Evolutionary conservation across 2,329 filamentous ascomycete genomes (phyloP).

Genomic region (Sarocladiaceae sp.): DNA sequence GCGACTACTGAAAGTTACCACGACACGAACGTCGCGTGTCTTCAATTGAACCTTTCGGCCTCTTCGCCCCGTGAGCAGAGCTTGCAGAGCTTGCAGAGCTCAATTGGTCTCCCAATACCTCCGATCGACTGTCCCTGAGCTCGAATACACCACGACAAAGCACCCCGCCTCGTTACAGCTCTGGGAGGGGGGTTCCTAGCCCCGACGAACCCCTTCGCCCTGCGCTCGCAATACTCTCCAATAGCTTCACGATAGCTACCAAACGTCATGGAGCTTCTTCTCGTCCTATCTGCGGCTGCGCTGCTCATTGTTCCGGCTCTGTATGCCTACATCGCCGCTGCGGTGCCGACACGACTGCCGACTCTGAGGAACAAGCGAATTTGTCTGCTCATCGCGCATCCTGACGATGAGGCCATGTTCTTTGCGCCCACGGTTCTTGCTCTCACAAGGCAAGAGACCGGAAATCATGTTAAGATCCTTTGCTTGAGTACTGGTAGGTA

Average conservation of each 20-base stretch:
- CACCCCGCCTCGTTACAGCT: background rate
- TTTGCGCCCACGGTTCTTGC: slow-evolving; percentile 85
- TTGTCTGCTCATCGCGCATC: slow-evolving; percentile 90
- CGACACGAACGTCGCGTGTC: slow-evolving; percentile 1
- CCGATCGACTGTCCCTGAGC: no score
- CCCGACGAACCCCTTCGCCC: background rate
- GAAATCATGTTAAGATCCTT: slow-evolving; percentile 91
- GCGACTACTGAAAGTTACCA: background rate
- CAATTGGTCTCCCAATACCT: no score
- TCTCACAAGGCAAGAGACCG: slow-evolving; percentile 72
- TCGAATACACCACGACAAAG: background rate
- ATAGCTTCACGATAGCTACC: background rate
- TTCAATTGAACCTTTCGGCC: background rate
- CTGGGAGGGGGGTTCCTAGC: slow-evolving; percentile 1
- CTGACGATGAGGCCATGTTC: slow-evolving; percentile 99
- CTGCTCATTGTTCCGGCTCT: slow-evolving; percentile 42
- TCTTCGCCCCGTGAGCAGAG: background rate
- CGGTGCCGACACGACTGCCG: slow-evolving; percentile 54
- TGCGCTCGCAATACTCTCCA: background rate
- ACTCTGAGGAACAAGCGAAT: slow-evolving; percentile 78
- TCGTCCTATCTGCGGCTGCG: slow-evolving; percentile 21
- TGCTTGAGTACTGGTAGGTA: slow-evolving; percentile 79
- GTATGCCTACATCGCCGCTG: slow-evolving; percentile 47
- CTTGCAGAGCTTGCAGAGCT: no score
- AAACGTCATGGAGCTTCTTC: slow-evolving; percentile 5